phyloP scores from a whole-genome alignment of 2,329 filamentous ascomycete genomes.

The Aspergillus pseudonomiae region DNA sequence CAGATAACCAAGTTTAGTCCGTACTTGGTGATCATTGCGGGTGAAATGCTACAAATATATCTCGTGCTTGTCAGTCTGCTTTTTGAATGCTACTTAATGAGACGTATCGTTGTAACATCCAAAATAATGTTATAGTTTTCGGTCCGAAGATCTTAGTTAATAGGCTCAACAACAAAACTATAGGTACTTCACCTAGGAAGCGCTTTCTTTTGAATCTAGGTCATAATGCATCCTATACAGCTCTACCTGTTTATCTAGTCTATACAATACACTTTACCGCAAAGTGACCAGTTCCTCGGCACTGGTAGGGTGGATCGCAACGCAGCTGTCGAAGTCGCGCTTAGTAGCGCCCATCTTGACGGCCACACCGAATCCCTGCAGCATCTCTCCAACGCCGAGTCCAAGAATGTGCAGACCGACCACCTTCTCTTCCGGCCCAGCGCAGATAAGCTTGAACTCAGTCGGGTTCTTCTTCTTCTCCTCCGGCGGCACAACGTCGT shows the following conservation, averaged over 20 bases:
- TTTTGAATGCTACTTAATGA: no score
- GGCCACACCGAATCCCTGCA: conserved; percentile 75
- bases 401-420: conserved; percentile 56
- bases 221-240: not conserved
- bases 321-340: conserved; percentile 73
- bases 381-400: conserved; percentile 62
- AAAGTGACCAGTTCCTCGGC: conserved; percentile 70
- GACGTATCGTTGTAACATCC: no score
- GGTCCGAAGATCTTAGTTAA: not conserved
- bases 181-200: not conserved
- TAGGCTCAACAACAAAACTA: not conserved
- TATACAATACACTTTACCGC: conserved; percentile 46
- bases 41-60: no score
- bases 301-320: conserved; percentile 77
- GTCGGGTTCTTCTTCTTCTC: conserved; percentile 55
- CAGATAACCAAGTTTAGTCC: not conserved
- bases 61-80: no score
- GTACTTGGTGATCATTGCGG: not conserved
- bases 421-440: conserved; percentile 53
- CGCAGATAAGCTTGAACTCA: conserved; percentile 55
- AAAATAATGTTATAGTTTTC: not conserved
- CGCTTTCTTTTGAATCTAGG: not conserved
- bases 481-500: conserved; percentile 49
- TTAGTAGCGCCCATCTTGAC: conserved; percentile 81
- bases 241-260: not conserved